Evolutionary conservation across 352 stramenopile species (phyloP), one percentile per base, ranked within the genome.

Genomic region (Globisporangium parvum): DNA sequence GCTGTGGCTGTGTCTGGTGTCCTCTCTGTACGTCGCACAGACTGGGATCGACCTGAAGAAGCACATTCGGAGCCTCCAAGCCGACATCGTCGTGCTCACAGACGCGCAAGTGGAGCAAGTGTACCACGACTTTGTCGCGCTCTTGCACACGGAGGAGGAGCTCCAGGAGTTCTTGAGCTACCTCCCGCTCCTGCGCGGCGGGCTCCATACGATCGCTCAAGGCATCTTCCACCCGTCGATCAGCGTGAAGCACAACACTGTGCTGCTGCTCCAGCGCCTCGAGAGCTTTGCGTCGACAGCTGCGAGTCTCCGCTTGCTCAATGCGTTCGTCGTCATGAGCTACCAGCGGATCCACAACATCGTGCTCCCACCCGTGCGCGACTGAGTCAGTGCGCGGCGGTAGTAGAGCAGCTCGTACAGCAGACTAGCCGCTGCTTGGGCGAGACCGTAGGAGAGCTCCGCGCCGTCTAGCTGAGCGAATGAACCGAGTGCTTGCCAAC

Each of bases 201-300:
- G 85, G 0, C 74, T 95, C 23, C 81, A 92, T 55, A 82, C 80
- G 2, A 77, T 95, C 52, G 85, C 85, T 8, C 83, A 93, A 53
- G 85, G 85, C 15, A 88, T 95, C 21, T 95, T 93, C 50, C 85
- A 95, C 59, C 58, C 81, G 24, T 92, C 79, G 2, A 93, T 93
- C 57, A 86, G 83, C 39, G 82, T 95, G 63, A 93, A 95, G 65
- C 80, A 93, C 71, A 95, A 95, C 62, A 93, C 85, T 0, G 83
- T 95, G 41, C 65, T 92, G 33, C 63, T 95, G 40, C 75, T 95
- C 18, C 87, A 95, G 69, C 77, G 85, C n/a, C 71, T 93, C 26
- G 85, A 95, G 60, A 73, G 81, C 52, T 92, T 85, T 42, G 66
- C 77, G 21, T 88, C 85, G 10, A 95, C 85, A 0, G 66, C 75